These are phyloP conservation scores for Glaciozyma antarctica DNA, from an alignment of 768 basidiomycete genomes.

Conservation along the genomic window DNA sequence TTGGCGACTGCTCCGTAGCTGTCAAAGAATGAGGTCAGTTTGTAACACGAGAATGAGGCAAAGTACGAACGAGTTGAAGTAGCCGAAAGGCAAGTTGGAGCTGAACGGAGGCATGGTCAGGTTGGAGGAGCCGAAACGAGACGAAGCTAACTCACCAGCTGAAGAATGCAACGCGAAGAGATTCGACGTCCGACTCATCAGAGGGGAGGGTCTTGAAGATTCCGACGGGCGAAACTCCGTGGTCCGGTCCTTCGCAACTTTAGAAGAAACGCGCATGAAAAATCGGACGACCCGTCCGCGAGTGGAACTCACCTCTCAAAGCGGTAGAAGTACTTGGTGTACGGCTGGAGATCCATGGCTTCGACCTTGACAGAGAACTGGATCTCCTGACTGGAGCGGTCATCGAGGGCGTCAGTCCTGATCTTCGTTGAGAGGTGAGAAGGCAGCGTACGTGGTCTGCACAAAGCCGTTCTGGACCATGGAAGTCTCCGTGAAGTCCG, in stretches of 20 bases:
- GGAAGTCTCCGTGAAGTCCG: background rate
- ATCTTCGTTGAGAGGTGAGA: too few relatives aligned
- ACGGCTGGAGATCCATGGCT: constrained; percentile 46
- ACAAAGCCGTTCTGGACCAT: background rate
- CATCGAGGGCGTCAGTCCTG: background rate
- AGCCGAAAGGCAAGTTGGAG: constrained; percentile 44
- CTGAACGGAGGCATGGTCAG: background rate
- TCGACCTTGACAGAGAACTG: constrained; percentile 57
- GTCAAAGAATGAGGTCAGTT: constrained; percentile 46
- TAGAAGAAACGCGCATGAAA: background rate
- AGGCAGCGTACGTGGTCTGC: background rate
- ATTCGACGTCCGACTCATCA: constrained; percentile 45
- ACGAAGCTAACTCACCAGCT: constrained; percentile 41
- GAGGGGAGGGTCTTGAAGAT: constrained; percentile 48
- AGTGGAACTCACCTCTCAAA: constrained; percentile 38
- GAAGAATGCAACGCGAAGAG: constrained; percentile 52
- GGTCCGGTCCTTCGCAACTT: constrained; percentile 48
- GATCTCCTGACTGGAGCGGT: constrained; percentile 45
- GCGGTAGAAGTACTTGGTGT: constrained; percentile 51
- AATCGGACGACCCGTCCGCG: background rate
- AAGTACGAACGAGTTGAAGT: background rate
- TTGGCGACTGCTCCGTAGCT: constrained; percentile 53
- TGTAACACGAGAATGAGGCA: background rate
- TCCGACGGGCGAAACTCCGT: constrained; percentile 46
- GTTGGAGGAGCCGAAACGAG: too few relatives aligned